Evolutionary conservation across 805 yeast species (phyloP).

Genomic region (Isabelozyma heimii): DNA sequence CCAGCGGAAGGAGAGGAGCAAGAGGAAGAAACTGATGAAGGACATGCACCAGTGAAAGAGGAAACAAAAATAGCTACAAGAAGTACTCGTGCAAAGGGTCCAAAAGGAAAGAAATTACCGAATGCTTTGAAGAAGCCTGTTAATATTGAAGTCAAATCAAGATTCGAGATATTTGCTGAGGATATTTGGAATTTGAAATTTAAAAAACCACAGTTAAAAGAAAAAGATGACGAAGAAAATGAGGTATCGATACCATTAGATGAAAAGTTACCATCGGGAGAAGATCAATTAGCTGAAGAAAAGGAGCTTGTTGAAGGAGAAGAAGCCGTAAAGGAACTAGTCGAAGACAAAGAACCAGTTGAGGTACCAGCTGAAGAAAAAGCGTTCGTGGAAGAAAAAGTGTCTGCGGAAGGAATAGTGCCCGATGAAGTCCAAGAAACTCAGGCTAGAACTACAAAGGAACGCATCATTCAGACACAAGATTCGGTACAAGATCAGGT

Average conservation of each 20-base stretch:
- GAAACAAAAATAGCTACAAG: constrained; percentile 2
- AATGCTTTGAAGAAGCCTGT: constrained; percentile 46
- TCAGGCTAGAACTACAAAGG: no score
- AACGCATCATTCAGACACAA: no score
- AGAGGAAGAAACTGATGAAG: constrained; percentile 9
- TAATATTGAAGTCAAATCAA: constrained; percentile 29
- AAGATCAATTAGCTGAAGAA: neutral
- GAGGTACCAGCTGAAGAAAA: no score
- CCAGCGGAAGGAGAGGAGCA: constrained; percentile 8
- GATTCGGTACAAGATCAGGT: no score
- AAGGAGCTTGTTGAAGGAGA: no score
- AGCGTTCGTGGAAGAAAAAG: no score
- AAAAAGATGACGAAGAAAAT: neutral
- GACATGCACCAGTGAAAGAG: neutral
- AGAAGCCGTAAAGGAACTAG: neutral
- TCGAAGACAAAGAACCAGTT: no score
- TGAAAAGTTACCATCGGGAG: neutral
- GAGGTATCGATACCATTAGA: no score
- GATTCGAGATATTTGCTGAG: constrained; percentile 28
- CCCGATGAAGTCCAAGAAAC: no score
- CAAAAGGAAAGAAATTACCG: constrained; percentile 71
- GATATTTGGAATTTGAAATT: constrained; percentile 36
- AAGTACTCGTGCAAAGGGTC: constrained; percentile 64
- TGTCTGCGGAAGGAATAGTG: no score
- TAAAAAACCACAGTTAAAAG: neutral